Evolutionary conservation across 208 protist genomes (phyloP), one percentile per base, ranked within the genome.

Genomic region (Naegleria gruberi): DNA sequence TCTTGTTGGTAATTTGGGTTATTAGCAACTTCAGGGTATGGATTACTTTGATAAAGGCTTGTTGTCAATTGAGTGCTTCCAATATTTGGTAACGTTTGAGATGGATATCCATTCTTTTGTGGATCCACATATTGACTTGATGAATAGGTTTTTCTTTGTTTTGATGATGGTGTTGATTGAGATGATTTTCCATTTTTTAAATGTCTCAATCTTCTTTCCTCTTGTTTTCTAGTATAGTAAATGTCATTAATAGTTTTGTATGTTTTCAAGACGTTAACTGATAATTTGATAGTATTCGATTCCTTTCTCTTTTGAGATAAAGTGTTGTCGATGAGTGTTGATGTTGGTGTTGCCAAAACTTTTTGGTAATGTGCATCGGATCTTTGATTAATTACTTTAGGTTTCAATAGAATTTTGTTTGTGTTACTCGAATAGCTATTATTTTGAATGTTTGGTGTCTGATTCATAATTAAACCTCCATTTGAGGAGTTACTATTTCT

Each of bases 181-280:
- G 15, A 23, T 65, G 51, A 23, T 65, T 65, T 65, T 19, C 51
- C 51, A 65, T 65, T 65, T 23, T 19, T 65, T 23, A 65, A 65
- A 30, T 65, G 51, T 65, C 30, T 65, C 12, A 65, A 19, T 65
- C 51, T 65, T 65, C 51, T 65, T 23, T 65, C 51, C 30, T 65
- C 51, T 23, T 77, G 26, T 17, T 95, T 91, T n/a, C 94, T 92
- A 90, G 95, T 90, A 91, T 92, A 95, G 90, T 94, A 96, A 46
- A 93, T 93, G 8, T 93, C 86, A 92, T 97, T 96, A 91, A 96
- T 96, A 86, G 84, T 57, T 57, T 96, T 93, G 92, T 97, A 97
- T 42, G 94, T 91, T 12, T 89, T 46, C 92, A 96, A 77, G 37
- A 97, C 90, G 51, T 95, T 44, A 17, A 93, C 91, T 91, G 91